These are phyloP conservation scores for Setaria viridis DNA, from an alignment of 202 grass and related monocot genomes.

Conservation along the genomic window DNA sequence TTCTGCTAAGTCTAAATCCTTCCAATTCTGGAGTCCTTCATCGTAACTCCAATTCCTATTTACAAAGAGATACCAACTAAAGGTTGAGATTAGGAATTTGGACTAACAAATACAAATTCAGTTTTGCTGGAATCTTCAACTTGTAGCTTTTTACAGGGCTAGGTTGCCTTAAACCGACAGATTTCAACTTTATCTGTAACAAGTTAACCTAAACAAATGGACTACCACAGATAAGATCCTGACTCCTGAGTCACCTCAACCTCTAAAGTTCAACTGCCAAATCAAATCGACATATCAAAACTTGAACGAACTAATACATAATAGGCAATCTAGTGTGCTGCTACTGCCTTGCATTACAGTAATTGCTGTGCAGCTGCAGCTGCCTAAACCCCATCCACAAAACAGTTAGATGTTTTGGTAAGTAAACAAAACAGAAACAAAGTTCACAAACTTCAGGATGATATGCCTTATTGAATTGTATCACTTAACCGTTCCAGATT, in stretches of 20 bases:
- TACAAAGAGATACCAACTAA: neutral
- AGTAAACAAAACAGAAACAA: slow-evolving; percentile 20
- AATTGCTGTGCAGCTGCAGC: neutral
- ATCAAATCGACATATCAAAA: neutral
- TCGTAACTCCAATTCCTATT: neutral
- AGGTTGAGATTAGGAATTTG: neutral
- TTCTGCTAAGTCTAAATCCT: neutral
- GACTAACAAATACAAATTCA: neutral
- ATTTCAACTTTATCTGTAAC: neutral
- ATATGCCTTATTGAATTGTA: neutral
- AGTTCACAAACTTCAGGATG: slow-evolving; percentile 10
- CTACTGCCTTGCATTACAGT: neutral
- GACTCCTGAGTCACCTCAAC: neutral
- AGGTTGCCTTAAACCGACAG: neutral
- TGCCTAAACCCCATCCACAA: neutral
- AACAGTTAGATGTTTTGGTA: neutral
- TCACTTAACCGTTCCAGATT: neutral
- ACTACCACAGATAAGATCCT: neutral
- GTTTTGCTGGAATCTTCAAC: neutral
- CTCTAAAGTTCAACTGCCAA: neutral
- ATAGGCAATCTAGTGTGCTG: neutral
- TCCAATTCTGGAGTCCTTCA: neutral
- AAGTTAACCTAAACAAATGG: neutral
- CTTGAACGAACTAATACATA: neutral
- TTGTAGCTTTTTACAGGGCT: neutral